Evolutionary conservation across 129 eudicot species (phyloP).

Genomic region (Flaveria ramosissima): DNA sequence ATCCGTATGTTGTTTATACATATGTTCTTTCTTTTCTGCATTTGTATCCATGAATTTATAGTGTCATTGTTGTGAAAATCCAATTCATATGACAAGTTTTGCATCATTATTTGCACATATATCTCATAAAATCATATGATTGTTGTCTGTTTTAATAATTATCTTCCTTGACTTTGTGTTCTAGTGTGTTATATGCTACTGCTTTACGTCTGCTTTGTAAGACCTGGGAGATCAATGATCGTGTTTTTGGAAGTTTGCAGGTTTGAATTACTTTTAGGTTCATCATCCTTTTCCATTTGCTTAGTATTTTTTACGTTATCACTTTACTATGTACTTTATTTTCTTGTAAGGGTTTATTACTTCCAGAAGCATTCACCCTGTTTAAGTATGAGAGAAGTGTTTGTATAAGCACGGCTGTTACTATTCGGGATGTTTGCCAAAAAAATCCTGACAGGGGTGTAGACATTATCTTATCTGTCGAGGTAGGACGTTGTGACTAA

Average conservation of each 20-base stretch:
- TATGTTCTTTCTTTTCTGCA: conserved; percentile 14
- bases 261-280: conserved; percentile 34
- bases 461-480: conserved; percentile 84
- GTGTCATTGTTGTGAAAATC: not conserved
- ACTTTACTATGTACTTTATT: conserved; percentile 15
- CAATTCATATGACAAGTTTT: not conserved
- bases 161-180: conserved; percentile 25
- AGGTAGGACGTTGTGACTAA: conserved; percentile 52
- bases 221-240: conserved; percentile 97
- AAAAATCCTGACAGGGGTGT: conserved; percentile 96
- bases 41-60: conserved; percentile 15
- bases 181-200: conserved; percentile 69
- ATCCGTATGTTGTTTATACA: conserved; percentile 57
- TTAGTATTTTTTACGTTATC: not conserved
- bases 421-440: conserved; percentile 80
- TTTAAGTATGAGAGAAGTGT: conserved; percentile 53
- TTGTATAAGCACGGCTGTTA: conserved; percentile 77
- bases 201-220: conserved; percentile 89
- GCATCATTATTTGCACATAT: conserved; percentile 17
- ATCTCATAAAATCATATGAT: conserved; percentile 12
- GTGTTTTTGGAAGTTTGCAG: conserved; percentile 87
- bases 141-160: conserved; percentile 11
- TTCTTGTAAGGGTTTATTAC: conserved; percentile 61
- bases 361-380: conserved; percentile 59
- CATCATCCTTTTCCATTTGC: conserved; percentile 2